Evolutionary conservation across 208 protist species (phyloP).

Genomic region (Jaenimonas drosophilae): DNA sequence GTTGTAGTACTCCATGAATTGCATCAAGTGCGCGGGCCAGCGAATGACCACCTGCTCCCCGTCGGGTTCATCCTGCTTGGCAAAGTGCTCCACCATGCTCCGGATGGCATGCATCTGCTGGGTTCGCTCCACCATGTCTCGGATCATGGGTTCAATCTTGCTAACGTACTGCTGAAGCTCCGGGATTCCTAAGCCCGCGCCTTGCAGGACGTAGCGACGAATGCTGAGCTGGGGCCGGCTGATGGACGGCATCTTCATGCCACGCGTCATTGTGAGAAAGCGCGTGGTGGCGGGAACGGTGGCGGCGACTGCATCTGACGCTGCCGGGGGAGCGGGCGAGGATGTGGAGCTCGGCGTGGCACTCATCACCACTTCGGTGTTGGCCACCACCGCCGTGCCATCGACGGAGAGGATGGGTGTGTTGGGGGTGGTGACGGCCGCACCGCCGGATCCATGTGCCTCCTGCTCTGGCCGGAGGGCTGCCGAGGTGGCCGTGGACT

Average conservation of each 20-base stretch:
- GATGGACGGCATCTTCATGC: neutral
- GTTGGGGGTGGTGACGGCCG: neutral
- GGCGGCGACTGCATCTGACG: neutral
- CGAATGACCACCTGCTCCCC: conserved; percentile 45
- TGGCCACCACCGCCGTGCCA: neutral
- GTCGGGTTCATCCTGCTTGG: conserved; percentile 34
- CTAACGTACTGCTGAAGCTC: conserved; percentile 83
- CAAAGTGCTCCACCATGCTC: conserved; percentile 52
- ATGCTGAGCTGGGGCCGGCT: conserved; percentile 21
- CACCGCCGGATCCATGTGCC: too few species aligned
- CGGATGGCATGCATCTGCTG: conserved; percentile 82
- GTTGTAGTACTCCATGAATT: conserved; percentile 88
- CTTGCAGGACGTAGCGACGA: conserved; percentile 20
- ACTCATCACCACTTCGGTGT: neutral
- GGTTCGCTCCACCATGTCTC: conserved; percentile 83
- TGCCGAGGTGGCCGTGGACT: neutral
- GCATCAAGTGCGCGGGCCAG: conserved; percentile 80
- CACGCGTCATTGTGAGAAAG: neutral
- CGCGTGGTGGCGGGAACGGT: neutral
- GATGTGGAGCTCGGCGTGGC: neutral
- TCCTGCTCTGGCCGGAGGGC: too few species aligned
- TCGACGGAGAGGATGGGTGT: neutral
- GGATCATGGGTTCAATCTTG: conserved; percentile 77
- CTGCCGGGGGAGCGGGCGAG: neutral
- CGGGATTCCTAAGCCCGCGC: conserved; percentile 55